Conservation (phyloP, 2,329 filamentous ascomycete genomes). For the Pochonia chlamydosporia region DNA sequence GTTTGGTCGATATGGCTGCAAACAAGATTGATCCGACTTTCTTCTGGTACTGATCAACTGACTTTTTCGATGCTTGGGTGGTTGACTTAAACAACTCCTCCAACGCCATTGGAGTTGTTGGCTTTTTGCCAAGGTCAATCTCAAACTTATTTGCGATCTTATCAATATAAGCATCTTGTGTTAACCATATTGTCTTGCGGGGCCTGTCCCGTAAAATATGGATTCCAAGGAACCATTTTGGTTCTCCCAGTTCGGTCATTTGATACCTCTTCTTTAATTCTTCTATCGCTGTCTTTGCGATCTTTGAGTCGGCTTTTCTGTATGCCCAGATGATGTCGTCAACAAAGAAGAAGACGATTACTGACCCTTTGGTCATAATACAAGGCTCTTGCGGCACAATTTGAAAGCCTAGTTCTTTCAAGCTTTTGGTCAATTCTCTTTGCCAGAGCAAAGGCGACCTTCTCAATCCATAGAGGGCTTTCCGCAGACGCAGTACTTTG, state of each 20-base stretch:
- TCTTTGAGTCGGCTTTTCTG: too few species aligned
- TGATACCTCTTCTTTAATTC: neutral
- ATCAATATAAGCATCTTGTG: slow-evolving; percentile 1
- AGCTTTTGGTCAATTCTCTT: neutral
- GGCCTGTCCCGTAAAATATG: neutral
- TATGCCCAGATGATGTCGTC: too few species aligned
- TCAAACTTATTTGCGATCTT: neutral
- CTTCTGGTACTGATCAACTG: neutral
- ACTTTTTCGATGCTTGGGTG: neutral
- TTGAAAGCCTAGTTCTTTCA: neutral
- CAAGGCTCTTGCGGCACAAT: neutral
- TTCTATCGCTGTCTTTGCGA: neutral
- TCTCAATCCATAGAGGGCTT: neutral
- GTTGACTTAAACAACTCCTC: neutral
- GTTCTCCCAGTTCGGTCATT: neutral
- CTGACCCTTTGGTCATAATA: neutral
- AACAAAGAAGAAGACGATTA: neutral
- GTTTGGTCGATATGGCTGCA: neutral
- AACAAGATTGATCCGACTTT: neutral
- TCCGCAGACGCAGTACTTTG: neutral
- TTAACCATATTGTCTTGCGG: neutral
- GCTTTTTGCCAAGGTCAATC: neutral
- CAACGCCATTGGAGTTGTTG: neutral
- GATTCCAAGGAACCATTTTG: slow-evolving; percentile 1
- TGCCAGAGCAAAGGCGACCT: neutral